Base-by-base conservation (phyloP, 192 early-diverging fungal genomes). In the Powellomyces hirtus region DNA sequence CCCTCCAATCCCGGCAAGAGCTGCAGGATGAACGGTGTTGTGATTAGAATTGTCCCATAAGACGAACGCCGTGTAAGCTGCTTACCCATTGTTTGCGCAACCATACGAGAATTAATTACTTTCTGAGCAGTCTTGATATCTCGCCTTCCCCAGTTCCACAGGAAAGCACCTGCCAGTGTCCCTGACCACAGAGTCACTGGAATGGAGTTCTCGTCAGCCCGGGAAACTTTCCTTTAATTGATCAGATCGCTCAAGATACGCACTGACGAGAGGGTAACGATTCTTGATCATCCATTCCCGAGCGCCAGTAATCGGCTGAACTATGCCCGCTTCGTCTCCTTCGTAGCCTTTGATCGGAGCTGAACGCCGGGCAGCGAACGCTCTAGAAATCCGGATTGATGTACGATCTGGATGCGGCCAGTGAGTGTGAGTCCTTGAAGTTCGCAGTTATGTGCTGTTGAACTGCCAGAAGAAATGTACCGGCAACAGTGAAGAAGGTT, bases 41-140 rank as follows among this genome's bases (percentile, higher is more conserved):
- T 51, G 31, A 14, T 22, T 50, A 51, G 4, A 13, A 16, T 51
- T 51, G 22, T 51, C 16, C 22, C 18, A 14, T 18, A 51, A 55
- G 38, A 16, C 13, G 45, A 13, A 16, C 2, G 30, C 0, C 44
- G 26, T 64, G 57, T n/a, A n/a, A n/a, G n/a, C n/a, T n/a, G n/a
- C n/a, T n/a, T n/a, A n/a, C n/a, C 70, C 51, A 64, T 58, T 14
- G 40, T 50, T 36, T 73, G 71, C 4, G 71, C 62, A 22, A 61
- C 58, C 63, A 73, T 26, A 51, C 71, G 63, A 16, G 71, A 53
- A 42, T 73, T 73, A 35, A 73, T 73, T 53, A 73, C 33, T 37
- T 73, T 73, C 35, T 73, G 71, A 4, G 56, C 29, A 3, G 10
- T 27, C 16, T 57, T 59, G 33, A 73, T 73, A 35, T 73, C 71